A percentile compares a stretch with the other conserved stretches of the same genome.
phyloP scores from a whole-genome alignment of 306 rosid genomes.

The Dryas alaskensis region DNA sequence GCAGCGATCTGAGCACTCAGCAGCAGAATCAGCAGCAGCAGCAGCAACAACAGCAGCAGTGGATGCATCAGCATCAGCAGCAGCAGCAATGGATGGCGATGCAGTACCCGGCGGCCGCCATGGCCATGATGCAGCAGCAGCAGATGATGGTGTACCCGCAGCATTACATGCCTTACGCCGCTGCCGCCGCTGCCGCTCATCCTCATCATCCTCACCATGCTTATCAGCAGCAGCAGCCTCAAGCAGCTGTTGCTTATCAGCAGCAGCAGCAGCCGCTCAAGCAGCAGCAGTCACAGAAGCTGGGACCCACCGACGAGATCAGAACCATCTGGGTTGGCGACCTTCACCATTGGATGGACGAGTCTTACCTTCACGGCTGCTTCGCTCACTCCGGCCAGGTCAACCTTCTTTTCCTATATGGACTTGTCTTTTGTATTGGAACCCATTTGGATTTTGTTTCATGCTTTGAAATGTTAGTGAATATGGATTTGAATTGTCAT shows the following conservation, averaged over 20 bases:
- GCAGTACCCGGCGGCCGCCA: slow-evolving; percentile 89
- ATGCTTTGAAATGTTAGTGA: neutral
- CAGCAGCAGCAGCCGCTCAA: slow-evolving; percentile 34
- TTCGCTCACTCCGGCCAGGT: slow-evolving; percentile 86
- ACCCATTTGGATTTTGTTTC: neutral
- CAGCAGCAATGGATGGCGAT: slow-evolving; percentile 91
- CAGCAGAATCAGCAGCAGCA: slow-evolving; percentile 23
- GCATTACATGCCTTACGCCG: slow-evolving; percentile 63
- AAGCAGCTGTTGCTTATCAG: slow-evolving; percentile 9
- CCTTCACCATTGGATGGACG: slow-evolving; percentile 94
- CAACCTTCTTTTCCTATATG: neutral
- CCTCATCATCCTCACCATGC: slow-evolving; percentile 45
- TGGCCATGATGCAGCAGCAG: slow-evolving; percentile 97
- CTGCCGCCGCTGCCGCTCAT: slow-evolving; percentile 26
- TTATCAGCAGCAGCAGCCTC: slow-evolving; percentile 30
- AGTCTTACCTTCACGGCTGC: slow-evolving; percentile 67
- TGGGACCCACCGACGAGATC: slow-evolving; percentile 66
- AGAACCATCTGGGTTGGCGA: slow-evolving; percentile 93
- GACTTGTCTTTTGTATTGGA: neutral
- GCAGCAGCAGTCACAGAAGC: slow-evolving; percentile 11
- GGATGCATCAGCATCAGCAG: slow-evolving; percentile 46
- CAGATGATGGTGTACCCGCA: slow-evolving; percentile 97
- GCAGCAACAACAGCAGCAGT: slow-evolving; percentile 24
- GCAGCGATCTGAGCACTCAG: slow-evolving; percentile 55
- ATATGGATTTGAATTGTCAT: neutral